These are phyloP conservation scores for Gossypioides kirkii DNA, from an alignment of 345 rosid genomes.

Conservation along the genomic window DNA sequence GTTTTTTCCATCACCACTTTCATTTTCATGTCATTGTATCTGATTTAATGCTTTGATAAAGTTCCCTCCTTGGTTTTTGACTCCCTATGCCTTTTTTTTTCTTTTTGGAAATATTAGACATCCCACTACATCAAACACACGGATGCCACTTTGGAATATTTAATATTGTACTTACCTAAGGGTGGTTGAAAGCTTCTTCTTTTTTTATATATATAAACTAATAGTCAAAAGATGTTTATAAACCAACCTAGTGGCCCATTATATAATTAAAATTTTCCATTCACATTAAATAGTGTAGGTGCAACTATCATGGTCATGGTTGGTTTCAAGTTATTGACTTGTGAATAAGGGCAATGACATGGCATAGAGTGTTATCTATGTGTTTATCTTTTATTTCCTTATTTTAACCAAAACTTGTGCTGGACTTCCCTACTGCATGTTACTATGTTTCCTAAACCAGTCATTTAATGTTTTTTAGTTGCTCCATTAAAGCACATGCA, in stretches of 20 bases:
- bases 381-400: background rate
- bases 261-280: constrained; percentile 15
- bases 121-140: constrained; percentile 15
- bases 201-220: no score
- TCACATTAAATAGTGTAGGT: constrained; percentile 1
- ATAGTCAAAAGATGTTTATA: constrained; percentile 17
- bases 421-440: constrained; percentile 1
- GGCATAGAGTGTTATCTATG: constrained; percentile 1
- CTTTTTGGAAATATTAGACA: constrained; percentile 7
- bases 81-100: background rate
- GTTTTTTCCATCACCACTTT: background rate
- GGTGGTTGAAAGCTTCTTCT: background rate
- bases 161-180: background rate
- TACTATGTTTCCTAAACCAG: background rate
- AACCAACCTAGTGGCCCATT: constrained; percentile 15
- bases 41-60: background rate
- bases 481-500: background rate
- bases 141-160: constrained; percentile 3
- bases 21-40: background rate
- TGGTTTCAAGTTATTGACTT: constrained; percentile 14
- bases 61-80: constrained; percentile 3
- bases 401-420: background rate
- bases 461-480: background rate
- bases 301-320: constrained; percentile 11
- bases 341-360: constrained; percentile 7